Base-by-base conservation (phyloP, 2,329 filamentous ascomycete genomes). In the Fusarium ramigenum region DNA sequence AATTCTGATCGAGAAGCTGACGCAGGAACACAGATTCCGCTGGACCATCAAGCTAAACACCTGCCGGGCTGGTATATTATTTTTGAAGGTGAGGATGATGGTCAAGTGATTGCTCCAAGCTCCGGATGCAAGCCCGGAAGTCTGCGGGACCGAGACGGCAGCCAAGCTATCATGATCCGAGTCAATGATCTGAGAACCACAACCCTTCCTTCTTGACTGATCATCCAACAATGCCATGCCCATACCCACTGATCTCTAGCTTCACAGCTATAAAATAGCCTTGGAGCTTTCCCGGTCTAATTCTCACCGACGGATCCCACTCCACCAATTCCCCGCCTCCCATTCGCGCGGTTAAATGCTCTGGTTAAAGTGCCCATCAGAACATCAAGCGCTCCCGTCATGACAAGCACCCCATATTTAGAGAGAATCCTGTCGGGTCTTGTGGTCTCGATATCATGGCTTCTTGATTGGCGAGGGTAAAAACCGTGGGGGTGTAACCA, bases 291-390 rank as follows among this genome's bases (percentile, higher is more conserved):
- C 46, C 69, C 69, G 58, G 59, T 37, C 42, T 30, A 69, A 46
- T 44, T 68, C 63, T 62, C 60, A 59, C 69, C 70, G 70, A 73
- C 70, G 70, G 70, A 65, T 73, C 57, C 30, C 21, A 44, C 37
- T 58, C 69, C 69, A 72, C 69, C 58, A 23, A 9, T 52, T 6
- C 18, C 18, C 2, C n/a, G 2, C 44, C 2, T 58, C 28, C 9
- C 25, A 74, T 72, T 74, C 68, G 72, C 23, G 72, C 72, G 72
- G 72, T 32, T 74, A 74, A 74, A 74, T 65, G 19, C 43, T 18
- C 42, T 65, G 61, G 60, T 57, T 66, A 66, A 66, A 71, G 43
- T 14, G 57, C 7, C 37, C 52, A 63, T 36, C 44, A 60, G 28
- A 32, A 57, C 16, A 19, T 34, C 42, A 74, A 74, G 71, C 71